Conservation (phyloP, 805 yeast genomes). For the Lachancea cidri region DNA sequence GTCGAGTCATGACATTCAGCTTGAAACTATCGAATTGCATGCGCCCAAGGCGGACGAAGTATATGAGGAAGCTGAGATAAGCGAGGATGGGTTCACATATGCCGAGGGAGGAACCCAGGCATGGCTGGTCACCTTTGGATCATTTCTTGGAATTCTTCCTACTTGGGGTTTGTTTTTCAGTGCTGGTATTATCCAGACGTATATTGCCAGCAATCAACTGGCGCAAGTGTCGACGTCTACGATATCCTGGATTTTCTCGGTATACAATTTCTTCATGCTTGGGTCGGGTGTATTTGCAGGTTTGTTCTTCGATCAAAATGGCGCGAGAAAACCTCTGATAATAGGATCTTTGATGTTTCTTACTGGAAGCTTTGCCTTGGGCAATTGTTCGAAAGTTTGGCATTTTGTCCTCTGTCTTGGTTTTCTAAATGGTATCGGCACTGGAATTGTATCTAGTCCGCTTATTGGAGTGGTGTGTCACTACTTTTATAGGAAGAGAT, state of each 20-base stretch:
- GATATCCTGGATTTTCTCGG: conserved; percentile 64
- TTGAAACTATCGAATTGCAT: not conserved
- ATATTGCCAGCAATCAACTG: conserved; percentile 50
- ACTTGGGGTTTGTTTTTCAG: conserved; percentile 64
- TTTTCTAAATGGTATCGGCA: conserved; percentile 49
- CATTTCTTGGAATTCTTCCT: conserved; percentile 51
- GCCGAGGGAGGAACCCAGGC: conserved; percentile 44
- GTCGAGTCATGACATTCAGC: too few species aligned
- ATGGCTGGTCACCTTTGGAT: conserved; percentile 29
- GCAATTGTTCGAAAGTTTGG: conserved; percentile 45
- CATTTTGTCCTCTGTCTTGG: conserved; percentile 57
- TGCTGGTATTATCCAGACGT: conserved; percentile 63
- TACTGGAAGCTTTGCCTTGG: conserved; percentile 47
- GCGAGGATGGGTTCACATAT: conserved; percentile 6
- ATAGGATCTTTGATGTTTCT: conserved; percentile 42
- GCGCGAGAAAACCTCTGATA: conserved; percentile 42
- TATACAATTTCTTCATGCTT: conserved; percentile 24
- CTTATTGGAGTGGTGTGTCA: conserved; percentile 53
- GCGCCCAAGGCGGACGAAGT: conserved; percentile 4
- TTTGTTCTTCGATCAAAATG: conserved; percentile 55
- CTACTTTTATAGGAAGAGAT: conserved; percentile 55
- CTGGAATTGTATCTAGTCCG: conserved; percentile 50
- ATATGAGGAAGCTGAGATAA: conserved; percentile 4
- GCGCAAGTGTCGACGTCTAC: conserved; percentile 40
- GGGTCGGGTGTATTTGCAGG: conserved; percentile 37